Conservation (phyloP, 306 rosid genomes). For the Vigna mungo region DNA sequence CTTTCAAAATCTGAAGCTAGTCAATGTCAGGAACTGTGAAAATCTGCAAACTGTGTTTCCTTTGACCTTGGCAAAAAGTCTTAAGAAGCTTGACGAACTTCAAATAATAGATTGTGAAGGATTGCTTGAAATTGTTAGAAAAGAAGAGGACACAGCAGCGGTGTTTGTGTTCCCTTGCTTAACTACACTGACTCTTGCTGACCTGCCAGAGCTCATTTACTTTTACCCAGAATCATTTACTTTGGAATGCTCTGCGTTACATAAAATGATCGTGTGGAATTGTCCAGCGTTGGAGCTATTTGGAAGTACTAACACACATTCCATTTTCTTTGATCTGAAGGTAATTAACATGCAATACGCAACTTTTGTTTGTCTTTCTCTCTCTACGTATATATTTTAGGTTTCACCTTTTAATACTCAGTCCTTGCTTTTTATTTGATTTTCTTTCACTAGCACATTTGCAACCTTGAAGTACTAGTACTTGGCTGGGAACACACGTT, state of each 20-base stretch:
- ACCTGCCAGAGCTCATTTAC: background rate
- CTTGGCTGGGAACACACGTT: background rate
- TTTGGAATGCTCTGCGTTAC: background rate
- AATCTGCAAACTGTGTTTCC: background rate
- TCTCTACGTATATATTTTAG: background rate
- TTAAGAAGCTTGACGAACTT: slow-evolving; percentile 11
- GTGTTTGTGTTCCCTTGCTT: slow-evolving; percentile 26
- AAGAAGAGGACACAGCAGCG: background rate
- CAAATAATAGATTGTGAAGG: accelerated
- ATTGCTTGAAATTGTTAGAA: slow-evolving; percentile 1
- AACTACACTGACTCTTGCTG: background rate
- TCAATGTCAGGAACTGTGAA: background rate
- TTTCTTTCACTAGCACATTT: slow-evolving; percentile 12
- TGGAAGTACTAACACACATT: background rate
- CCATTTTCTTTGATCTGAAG: slow-evolving; percentile 19
- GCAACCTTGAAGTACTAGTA: background rate
- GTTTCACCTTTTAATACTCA: background rate
- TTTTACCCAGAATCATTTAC: slow-evolving; percentile 9
- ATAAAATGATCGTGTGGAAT: accelerated
- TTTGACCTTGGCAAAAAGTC: background rate
- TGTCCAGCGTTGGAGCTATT: background rate
- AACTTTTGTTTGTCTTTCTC: no score
- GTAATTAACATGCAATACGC: background rate
- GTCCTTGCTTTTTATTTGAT: no score
- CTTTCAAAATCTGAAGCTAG: slow-evolving; percentile 14